Base-by-base conservation (phyloP, 805 yeast genomes). In the Kodamaea neixiangensis region DNA sequence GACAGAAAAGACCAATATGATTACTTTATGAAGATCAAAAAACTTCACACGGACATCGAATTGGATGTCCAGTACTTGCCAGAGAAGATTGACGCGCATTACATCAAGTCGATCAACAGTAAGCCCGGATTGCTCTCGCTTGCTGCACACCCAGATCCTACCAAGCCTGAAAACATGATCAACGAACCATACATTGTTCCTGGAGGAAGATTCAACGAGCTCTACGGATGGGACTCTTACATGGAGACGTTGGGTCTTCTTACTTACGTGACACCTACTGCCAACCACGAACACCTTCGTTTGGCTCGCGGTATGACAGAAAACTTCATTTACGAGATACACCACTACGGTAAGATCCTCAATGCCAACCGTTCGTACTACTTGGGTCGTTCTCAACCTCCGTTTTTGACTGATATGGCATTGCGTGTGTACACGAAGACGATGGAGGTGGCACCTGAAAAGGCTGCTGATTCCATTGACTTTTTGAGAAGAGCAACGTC, bases 151-250 rank as follows among this genome's bases (percentile, higher is more conserved):
- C 78, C 66, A 17, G 83, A 83, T 56, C 83, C 86, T 6, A 61
- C 71, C 2, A 80, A 83, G 50, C 79, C 80, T 38, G 64, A 63
- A 14, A 74, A 78, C 11, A 59, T 86, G 44, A 73, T 79, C 37
- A 89, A 91, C 17, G 83, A 79, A 61, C 97, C 96, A 0, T 93
- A 93, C 67, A 87, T 89, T 14, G 98, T 93, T 19, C 99, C 99
- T 1, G 99, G 99, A 14, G 98, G 99, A 18, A 76, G 99, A 56
- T 93, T 93, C 70, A 94, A 94, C 71, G 99, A 93, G 70, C 79
- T 91, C 52, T 93, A 94, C 63, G 99, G 98, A 13, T 93, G 99
- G 99, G 99, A 93, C 67, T 90, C 97, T 1, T 93, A 94, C 64
- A 88, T 94, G 86, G 91, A 86, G 64, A 81, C 94, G 0, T 68